Percentiles rank a stretch among this genome's conserved stretches.
These are phyloP conservation scores for Pichia scutulata DNA, from an alignment of 805 yeast genomes.

Conservation along the genomic window DNA sequence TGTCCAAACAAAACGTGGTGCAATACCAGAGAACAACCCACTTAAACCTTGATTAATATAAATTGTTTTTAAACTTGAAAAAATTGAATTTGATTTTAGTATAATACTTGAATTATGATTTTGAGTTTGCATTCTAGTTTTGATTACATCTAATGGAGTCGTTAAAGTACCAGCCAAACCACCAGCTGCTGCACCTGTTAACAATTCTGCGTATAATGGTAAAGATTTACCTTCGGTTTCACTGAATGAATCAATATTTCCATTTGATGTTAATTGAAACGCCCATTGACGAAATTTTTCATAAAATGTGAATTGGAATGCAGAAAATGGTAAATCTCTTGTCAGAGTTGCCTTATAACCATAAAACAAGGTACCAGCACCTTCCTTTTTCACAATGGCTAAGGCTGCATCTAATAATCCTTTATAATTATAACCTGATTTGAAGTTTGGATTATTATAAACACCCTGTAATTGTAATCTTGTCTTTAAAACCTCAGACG, in stretches of 20 bases:
- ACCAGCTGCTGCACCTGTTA: conserved; percentile 94
- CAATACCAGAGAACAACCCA: conserved; percentile 90
- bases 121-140: conserved; percentile 90
- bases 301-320: conserved; percentile 91
- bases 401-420: conserved; percentile 65
- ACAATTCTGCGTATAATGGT: conserved; percentile 54
- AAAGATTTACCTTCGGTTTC: conserved; percentile 21
- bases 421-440: conserved; percentile 79
- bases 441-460: conserved; percentile 68
- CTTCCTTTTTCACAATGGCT: conserved; percentile 63
- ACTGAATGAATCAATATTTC: neutral
- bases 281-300: conserved; percentile 71
- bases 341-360: conserved; percentile 93
- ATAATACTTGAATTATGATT: conserved; percentile 24
- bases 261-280: conserved; percentile 23
- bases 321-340: conserved; percentile 93
- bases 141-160: conserved; percentile 87
- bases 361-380: conserved; percentile 64
- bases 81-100: conserved; percentile 37
- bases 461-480: conserved; percentile 89
- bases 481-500: conserved; percentile 90
- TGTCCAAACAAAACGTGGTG: conserved; percentile 96
- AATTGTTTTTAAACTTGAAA: conserved; percentile 45
- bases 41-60: conserved; percentile 65
- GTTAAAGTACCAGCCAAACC: conserved; percentile 85